Evolutionary conservation across 148 eudicot genomes (phyloP), one percentile per base, ranked within the genome.

Genomic region (Selenicereus undatus): DNA sequence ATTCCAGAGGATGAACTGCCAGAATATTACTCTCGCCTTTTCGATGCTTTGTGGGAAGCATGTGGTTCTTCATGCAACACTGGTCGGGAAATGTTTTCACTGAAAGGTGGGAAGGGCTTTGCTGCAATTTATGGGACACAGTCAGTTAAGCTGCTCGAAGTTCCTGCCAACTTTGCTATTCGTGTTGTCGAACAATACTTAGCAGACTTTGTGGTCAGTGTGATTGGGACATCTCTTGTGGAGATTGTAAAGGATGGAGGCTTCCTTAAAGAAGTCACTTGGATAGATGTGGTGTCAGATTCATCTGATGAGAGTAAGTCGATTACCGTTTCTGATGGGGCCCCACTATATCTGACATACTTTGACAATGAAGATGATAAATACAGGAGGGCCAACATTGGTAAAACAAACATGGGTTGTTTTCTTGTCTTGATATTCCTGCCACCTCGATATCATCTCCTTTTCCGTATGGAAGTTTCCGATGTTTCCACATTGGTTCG

Each of bases 31-130:
- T 68, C 88, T 2, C 85, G 89, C 64, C 86, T 96, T 54, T 96
- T 92, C 81, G 85, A 90, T 83, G 94, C 99, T 74, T 84, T 96
- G 76, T 96, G 99, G 99, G 99, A 96, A 83, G 97, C 92, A 14
- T 96, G 98, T 76, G 97, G 91, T 48, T 73, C 91, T 71, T 84
- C 95, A 70, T 85, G 94, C 69, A 89, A 85, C 87, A 89, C 91
- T 20, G 98, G 97, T 18, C 85, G 97, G 71, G 99, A 96, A 87
- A 84, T 86, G 62, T 96, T 96, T 80, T 80, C 87, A 8, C 81
- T 96, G 58, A 92, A 90, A 89, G 98, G 93, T 73, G 91, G 98
- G 78, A 92, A 92, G 80, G 97, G 95, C 73, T 81, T 81, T 77
- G 90, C 93, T 8, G 91, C 97, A 30, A 89, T 96, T 45, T 84